Evolutionary conservation across 2,329 filamentous ascomycete species (phyloP), one percentile per base, ranked within the genome.

Genomic region (Didymosphaeria variabile): DNA sequence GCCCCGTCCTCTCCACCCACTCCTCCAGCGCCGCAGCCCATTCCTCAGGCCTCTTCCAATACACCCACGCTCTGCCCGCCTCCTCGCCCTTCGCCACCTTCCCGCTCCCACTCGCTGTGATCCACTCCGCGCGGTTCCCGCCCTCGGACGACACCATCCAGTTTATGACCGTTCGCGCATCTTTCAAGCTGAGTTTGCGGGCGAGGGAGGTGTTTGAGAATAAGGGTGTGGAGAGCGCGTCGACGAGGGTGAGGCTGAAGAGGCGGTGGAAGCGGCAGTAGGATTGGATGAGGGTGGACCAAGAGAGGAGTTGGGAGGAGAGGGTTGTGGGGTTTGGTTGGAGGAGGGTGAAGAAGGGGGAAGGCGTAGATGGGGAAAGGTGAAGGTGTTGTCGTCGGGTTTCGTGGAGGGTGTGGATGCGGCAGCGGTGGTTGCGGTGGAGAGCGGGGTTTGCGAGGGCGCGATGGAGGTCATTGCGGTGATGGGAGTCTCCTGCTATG

Each of bases 11-110:
- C 32, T 98, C 94, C 13, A 87, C 90, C 89, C 93, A 98, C 46
- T 83, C 86, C 77, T 91, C 90, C 45, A 98, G 81, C 61, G 89
- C 75, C 36, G 85, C 87, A 2, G 93, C 95, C 94, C 95, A 99
- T 81, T 98, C 94, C 74, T 96, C 92, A 0, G 91, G 90, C 71
- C 88, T 91, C 64, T 87, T 86, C 94, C 94, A 98, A 81, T 89
- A 97, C 2, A 97, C 81, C 85, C 90, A 94, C 26, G 19, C 85
- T 71, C 65, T 64, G 66, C 57, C 79, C 77, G 47, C 72, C 63
- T 68, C 74, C 66, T 67, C 67, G 32, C 71, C 72, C 55, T 66
- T 61, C 67, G 70, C 62, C 62, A 57, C 5, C 44, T 36, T 10
- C 21, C 44, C 32, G 60, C 63, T 60, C 8, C 44, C 32, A 60